Conservation (phyloP, 2,329 filamentous ascomycete species). For the Geoglossum cookeanum region DNA sequence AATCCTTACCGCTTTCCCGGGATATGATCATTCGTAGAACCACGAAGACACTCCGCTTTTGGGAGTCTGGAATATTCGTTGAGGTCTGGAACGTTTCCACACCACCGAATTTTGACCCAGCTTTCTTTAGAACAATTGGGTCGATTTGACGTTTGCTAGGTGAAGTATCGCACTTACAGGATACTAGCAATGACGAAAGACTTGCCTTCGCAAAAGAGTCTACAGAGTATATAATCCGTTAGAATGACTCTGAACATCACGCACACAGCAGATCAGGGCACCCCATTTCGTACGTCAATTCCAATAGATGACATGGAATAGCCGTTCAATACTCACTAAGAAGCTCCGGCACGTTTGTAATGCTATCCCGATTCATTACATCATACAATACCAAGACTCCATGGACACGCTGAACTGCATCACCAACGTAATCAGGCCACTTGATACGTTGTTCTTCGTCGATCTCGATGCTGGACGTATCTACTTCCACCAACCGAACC, state of each 20-base stretch:
- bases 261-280: neutral
- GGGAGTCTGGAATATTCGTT: constrained; percentile 46
- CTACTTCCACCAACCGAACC: constrained; percentile 45
- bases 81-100: constrained; percentile 60
- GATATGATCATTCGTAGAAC: constrained; percentile 55
- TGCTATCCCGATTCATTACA: constrained; percentile 58
- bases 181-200: constrained; percentile 63
- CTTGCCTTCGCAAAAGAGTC: constrained; percentile 54
- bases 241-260: neutral
- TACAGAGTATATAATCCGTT: constrained; percentile 20
- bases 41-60: constrained; percentile 55
- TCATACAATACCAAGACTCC: constrained; percentile 78
- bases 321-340: constrained; percentile 43
- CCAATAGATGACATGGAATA: neutral
- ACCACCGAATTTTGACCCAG: constrained; percentile 42
- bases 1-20: constrained; percentile 39
- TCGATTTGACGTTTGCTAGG: constrained; percentile 52
- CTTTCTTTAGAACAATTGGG: constrained; percentile 43
- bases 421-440: constrained; percentile 49
- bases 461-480: constrained; percentile 45
- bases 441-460: constrained; percentile 38
- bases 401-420: constrained; percentile 56
- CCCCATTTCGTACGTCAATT: neutral
- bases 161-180: constrained; percentile 74
- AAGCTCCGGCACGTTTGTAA: constrained; percentile 54